A percentile compares a stretch with the other conserved stretches of the same genome.
Conservation (phyloP, 768 basidiomycete genomes). For the Pisolithus orientalis region DNA sequence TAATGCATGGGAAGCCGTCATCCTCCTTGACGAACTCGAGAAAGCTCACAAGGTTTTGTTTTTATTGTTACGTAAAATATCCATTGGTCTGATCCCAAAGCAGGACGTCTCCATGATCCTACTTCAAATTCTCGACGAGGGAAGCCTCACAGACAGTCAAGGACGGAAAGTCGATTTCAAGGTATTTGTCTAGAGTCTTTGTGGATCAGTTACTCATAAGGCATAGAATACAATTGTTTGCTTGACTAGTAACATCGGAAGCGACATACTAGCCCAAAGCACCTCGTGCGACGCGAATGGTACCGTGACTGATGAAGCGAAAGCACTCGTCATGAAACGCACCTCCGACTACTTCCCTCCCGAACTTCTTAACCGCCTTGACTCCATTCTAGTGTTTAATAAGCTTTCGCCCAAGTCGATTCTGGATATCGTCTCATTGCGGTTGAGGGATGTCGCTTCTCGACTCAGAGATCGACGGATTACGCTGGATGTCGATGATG, state of each 20-base stretch:
- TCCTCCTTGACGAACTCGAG: conserved; percentile 62
- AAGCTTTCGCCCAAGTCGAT: conserved; percentile 73
- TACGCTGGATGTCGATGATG: conserved; percentile 58
- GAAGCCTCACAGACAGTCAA: conserved; percentile 83
- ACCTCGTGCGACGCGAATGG: conserved; percentile 61
- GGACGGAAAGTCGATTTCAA: conserved; percentile 91
- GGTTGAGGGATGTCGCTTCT: conserved; percentile 66
- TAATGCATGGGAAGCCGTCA: conserved; percentile 37
- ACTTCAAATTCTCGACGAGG: conserved; percentile 88
- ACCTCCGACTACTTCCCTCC: conserved; percentile 83
- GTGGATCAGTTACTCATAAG: not conserved
- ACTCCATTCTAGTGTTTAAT: conserved; percentile 86
- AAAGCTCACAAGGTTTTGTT: conserved; percentile 71
- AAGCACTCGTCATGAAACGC: conserved; percentile 62
- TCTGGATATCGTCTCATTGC: conserved; percentile 69
- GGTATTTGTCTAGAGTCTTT: conserved; percentile 27
- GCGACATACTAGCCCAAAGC: conserved; percentile 67
- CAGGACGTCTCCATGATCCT: conserved; percentile 86
- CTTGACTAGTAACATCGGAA: conserved; percentile 82
- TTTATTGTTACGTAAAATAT: not conserved
- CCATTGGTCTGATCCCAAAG: not conserved
- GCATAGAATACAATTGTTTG: conserved; percentile 84
- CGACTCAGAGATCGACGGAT: conserved; percentile 64
- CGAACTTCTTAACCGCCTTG: conserved; percentile 84
- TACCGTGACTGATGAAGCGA: conserved; percentile 54